These are phyloP conservation scores for Lagenidium sp. DNA, from an alignment of 352 stramenopile species.

Conservation along the genomic window DNA sequence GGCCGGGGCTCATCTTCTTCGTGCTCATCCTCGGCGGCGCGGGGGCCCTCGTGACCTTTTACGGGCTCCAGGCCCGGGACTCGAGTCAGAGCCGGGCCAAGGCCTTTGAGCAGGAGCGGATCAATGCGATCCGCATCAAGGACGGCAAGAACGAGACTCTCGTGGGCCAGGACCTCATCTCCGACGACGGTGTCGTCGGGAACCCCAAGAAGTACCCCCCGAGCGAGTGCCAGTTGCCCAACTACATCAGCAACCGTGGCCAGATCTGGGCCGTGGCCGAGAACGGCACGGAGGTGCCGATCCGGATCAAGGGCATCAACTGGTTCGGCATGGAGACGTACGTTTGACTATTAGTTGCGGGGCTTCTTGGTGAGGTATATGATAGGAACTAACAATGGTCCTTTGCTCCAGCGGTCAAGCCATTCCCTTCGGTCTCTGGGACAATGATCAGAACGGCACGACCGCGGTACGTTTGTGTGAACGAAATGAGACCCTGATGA, in stretches of 20 bases:
- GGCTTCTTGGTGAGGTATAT: no score
- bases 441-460: constrained; percentile 13
- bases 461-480: constrained; percentile 7
- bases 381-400: no score
- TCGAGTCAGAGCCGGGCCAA: constrained; percentile 5
- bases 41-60: constrained; percentile 13
- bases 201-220: constrained; percentile 65
- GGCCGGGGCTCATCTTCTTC: constrained; percentile 19
- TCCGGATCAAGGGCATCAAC: constrained; percentile 83
- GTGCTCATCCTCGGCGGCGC: constrained; percentile 6
- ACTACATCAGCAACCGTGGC: constrained; percentile 74
- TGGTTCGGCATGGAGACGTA: constrained; percentile 71
- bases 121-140: constrained; percentile 13
- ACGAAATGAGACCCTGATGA: no score
- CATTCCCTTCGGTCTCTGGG: constrained; percentile 15
- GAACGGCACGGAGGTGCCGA: constrained; percentile 40
- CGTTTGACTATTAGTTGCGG: no score
- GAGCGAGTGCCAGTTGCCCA: constrained; percentile 54
- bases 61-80: constrained; percentile 10
- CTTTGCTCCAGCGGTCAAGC: constrained; percentile 4
- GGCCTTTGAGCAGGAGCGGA: constrained; percentile 11
- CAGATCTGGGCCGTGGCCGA: constrained; percentile 51
- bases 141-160: constrained; percentile 4
- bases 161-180: constrained; percentile 24
- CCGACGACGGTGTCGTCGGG: constrained; percentile 51